Evolutionary conservation across 306 rosid species (phyloP).

Genomic region (Prunus persica): Prunus_persica_NCBIv2 NC_034010.1:16194501-16195000

Average conservation of each 20-base stretch:
- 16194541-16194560: constrained; percentile 35
- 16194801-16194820: constrained; percentile 53
- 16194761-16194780: constrained; percentile 57
- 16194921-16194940: constrained; percentile 86
- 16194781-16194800: constrained; percentile 35
- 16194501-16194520: constrained; percentile 55
- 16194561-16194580: constrained; percentile 33
- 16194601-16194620: constrained; percentile 30
- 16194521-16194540: constrained; percentile 38
- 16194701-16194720: constrained; percentile 75
- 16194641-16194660: constrained; percentile 54
- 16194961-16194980: constrained; percentile 49
- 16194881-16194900: constrained; percentile 53
- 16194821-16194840: constrained; percentile 39
- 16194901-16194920: constrained; percentile 69
- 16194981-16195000: constrained; percentile 48
- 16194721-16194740: constrained; percentile 56
- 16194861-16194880: constrained; percentile 67
- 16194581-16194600: constrained; percentile 24
- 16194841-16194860: constrained; percentile 41
- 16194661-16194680: constrained; percentile 63
- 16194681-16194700: constrained; percentile 74
- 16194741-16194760: constrained; percentile 66
- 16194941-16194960: constrained; percentile 73
- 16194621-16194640: constrained; percentile 59